Evolutionary conservation across 2,329 filamentous ascomycete genomes (phyloP).

Genomic region (Verruconis gallopava): DNA sequence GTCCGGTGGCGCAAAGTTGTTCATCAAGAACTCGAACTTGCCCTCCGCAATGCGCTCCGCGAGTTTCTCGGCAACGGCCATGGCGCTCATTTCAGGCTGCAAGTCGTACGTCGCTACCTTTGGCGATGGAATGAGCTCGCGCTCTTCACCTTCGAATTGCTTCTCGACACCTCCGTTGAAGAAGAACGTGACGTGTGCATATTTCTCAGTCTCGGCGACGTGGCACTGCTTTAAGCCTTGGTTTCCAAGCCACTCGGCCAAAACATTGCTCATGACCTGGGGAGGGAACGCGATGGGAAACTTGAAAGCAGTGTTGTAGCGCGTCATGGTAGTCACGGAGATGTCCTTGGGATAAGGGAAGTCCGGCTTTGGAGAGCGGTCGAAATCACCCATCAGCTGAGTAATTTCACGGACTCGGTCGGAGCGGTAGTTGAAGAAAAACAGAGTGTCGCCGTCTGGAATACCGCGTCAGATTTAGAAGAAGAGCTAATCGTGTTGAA

Average conservation of each 20-base stretch:
- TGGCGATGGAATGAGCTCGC: slow-evolving; percentile 89
- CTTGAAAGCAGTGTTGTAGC: slow-evolving; percentile 90
- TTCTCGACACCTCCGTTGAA: slow-evolving; percentile 99
- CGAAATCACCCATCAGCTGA: slow-evolving; percentile 81
- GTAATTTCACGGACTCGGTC: slow-evolving; percentile 95
- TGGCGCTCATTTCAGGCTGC: slow-evolving; percentile 91
- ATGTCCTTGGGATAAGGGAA: slow-evolving; percentile 90
- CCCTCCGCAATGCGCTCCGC: slow-evolving; percentile 73
- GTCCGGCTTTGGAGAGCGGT: slow-evolving; percentile 80
- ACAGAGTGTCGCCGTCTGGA: slow-evolving; percentile 77
- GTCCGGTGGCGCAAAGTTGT: slow-evolving; percentile 98
- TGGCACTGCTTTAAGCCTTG: slow-evolving; percentile 87
- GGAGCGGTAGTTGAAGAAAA: slow-evolving; percentile 99
- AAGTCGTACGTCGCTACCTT: slow-evolving; percentile 93
- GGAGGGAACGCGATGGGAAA: slow-evolving; percentile 89
- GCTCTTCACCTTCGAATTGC: slow-evolving; percentile 79
- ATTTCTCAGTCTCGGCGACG: slow-evolving; percentile 97
- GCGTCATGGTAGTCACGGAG: slow-evolving; percentile 87
- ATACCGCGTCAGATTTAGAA: slow-evolving; percentile 1
- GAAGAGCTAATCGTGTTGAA: slow-evolving; percentile 2
- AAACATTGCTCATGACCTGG: slow-evolving; percentile 94
- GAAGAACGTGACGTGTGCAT: slow-evolving; percentile 98
- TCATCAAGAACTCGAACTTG: slow-evolving; percentile 95
- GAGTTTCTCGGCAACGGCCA: slow-evolving; percentile 78
- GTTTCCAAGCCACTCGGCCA: slow-evolving; percentile 90